phyloP scores from a whole-genome alignment of 371 early-diverging fungal species.

The Fennellomyces sp. region DNA sequence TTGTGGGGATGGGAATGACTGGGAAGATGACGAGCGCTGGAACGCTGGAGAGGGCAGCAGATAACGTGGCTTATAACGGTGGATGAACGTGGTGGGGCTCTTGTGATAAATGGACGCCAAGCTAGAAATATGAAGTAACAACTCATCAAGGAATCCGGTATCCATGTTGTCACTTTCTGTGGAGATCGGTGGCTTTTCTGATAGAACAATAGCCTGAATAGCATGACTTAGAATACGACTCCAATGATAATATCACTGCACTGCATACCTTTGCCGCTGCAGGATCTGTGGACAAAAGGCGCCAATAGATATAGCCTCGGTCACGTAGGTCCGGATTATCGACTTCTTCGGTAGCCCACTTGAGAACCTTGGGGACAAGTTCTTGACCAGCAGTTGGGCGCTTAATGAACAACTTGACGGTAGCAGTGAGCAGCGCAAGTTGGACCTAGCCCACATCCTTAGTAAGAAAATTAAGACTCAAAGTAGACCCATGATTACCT shows the following conservation, averaged over 20 bases:
- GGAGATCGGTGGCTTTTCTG: conserved; percentile 93
- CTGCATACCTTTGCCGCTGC: conserved; percentile 60
- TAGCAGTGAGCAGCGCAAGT: conserved; percentile 90
- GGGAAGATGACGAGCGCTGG: conserved; percentile 24
- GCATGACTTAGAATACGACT: conserved; percentile 16
- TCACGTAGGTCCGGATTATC: conserved; percentile 98
- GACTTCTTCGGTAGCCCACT: conserved; percentile 89
- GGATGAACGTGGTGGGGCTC: conserved; percentile 79
- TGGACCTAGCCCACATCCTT: conserved; percentile 67
- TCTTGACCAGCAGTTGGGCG: conserved; percentile 88
- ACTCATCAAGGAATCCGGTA: conserved; percentile 80
- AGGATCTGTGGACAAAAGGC: conserved; percentile 92
- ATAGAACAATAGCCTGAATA: conserved; percentile 69
- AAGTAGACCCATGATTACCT: conserved; percentile 39
- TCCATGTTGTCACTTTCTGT: conserved; percentile 86
- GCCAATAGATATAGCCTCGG: conserved; percentile 97
- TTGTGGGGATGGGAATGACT: conserved; percentile 10
- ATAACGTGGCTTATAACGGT: conserved; percentile 62
- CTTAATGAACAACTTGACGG: conserved; percentile 94
- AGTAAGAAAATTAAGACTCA: background rate
- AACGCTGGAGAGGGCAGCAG: conserved; percentile 59
- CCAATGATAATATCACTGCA: background rate
- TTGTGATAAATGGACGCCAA: conserved; percentile 95
- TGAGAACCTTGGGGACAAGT: conserved; percentile 88
- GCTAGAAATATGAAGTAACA: conserved; percentile 84